Evolutionary conservation across 306 rosid species (phyloP).

Genomic region (Erythrophleum fordii): DNA sequence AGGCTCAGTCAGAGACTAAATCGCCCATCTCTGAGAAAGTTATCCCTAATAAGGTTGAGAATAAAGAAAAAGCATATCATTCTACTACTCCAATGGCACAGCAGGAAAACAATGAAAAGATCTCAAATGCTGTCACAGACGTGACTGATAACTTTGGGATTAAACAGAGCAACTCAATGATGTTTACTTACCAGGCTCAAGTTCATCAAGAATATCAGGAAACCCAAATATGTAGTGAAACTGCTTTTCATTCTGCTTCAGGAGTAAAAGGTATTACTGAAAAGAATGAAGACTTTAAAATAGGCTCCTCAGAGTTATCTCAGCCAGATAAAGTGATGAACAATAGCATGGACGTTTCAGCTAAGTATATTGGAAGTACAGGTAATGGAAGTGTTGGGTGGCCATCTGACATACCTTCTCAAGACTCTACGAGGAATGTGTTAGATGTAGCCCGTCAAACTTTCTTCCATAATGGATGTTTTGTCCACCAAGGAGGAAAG

Average conservation of each 20-base stretch:
- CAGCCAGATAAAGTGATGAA: slow-evolving; percentile 18
- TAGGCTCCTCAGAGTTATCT: no score
- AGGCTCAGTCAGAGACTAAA: slow-evolving; percentile 35
- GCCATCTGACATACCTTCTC: slow-evolving; percentile 33
- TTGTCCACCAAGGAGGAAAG: slow-evolving; percentile 45
- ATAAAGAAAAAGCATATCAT: slow-evolving; percentile 25
- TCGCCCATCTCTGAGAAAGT: slow-evolving; percentile 49
- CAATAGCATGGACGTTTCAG: slow-evolving; percentile 24
- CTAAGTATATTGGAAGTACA: slow-evolving; percentile 16
- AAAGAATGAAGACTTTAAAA: no score
- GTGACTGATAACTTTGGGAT: slow-evolving; percentile 21
- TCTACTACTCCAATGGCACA: slow-evolving; percentile 5
- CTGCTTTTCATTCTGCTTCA: background rate
- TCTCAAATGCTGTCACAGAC: slow-evolving; percentile 10
- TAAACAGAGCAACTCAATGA: slow-evolving; percentile 27
- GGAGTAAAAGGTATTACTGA: no score
- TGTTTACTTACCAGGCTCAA: slow-evolving; percentile 36
- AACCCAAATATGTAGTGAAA: background rate
- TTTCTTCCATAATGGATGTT: slow-evolving; percentile 31
- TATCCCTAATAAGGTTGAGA: slow-evolving; percentile 42
- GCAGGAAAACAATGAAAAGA: slow-evolving; percentile 35
- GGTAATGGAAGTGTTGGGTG: slow-evolving; percentile 35
- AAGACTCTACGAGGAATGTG: slow-evolving; percentile 27
- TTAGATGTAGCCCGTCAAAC: slow-evolving; percentile 15
- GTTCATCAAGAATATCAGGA: slow-evolving; percentile 32